A percentile compares a stretch with the other conserved stretches of the same genome.
These are phyloP conservation scores for Priceomyces carsonii DNA, from an alignment of 805 yeast genomes.

Conservation along the genomic window DNA sequence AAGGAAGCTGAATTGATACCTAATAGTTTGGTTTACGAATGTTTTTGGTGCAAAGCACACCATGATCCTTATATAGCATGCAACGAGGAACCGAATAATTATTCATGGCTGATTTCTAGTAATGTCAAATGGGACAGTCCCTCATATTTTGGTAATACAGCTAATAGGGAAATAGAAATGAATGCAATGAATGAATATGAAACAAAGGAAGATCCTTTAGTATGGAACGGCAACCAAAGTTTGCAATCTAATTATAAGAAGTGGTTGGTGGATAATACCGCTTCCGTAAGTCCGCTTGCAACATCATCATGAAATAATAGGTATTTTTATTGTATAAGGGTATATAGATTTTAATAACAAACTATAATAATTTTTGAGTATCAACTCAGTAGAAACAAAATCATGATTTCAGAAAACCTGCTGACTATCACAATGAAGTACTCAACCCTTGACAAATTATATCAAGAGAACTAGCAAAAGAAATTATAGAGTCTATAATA, in stretches of 20 bases:
- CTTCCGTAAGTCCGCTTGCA: no score
- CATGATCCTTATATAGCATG: slow-evolving; percentile 8
- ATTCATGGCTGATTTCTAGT: slow-evolving; percentile 2
- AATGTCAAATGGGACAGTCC: slow-evolving; percentile 4
- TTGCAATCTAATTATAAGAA: slow-evolving; percentile 24
- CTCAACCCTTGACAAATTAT: no score
- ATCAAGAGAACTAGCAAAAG: slow-evolving; percentile 6
- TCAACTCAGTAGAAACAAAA: no score
- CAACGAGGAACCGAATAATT: slow-evolving; percentile 2
- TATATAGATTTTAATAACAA: no score
- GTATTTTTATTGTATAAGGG: background rate
- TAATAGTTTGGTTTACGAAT: slow-evolving; percentile 16
- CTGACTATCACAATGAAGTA: no score
- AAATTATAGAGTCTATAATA: slow-evolving; percentile 6
- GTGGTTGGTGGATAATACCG: slow-evolving; percentile 24
- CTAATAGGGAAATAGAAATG: no score
- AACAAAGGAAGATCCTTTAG: slow-evolving; percentile 9
- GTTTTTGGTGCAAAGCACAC: slow-evolving; percentile 16
- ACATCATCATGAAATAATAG: no score
- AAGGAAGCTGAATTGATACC: background rate
- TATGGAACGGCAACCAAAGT: slow-evolving; percentile 14
- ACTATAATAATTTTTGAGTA: no score
- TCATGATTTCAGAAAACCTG: no score
- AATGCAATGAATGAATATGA: no score
- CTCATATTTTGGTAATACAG: no score